These are phyloP conservation scores for Trichoderma harzianum DNA, from an alignment of 2,329 filamentous ascomycete genomes.

Conservation along the genomic window DNA sequence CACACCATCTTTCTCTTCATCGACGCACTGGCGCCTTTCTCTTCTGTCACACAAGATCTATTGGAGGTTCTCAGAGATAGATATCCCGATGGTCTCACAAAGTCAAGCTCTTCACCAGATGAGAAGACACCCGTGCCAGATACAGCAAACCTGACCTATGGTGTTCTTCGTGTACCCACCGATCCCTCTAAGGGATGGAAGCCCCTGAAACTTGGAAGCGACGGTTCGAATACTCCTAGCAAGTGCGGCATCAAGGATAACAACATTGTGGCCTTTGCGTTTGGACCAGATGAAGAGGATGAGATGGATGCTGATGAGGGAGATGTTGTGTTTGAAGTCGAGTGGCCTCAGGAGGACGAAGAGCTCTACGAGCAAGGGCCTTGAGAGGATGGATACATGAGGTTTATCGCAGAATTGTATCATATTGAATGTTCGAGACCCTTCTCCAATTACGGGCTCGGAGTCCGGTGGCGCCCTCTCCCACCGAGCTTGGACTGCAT, in stretches of 20 bases:
- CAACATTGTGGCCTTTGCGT: conserved; percentile 47
- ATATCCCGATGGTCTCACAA: conserved; percentile 52
- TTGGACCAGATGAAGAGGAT: conserved; percentile 41
- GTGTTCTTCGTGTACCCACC: conserved; percentile 40
- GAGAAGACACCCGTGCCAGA: conserved; percentile 38
- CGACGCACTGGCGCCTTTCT: conserved; percentile 54
- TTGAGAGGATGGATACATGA: neutral
- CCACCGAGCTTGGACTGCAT: neutral
- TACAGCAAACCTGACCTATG: conserved; percentile 45
- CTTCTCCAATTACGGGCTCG: neutral
- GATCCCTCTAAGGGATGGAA: conserved; percentile 51
- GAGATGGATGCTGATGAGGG: conserved; percentile 22
- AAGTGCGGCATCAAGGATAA: conserved; percentile 46
- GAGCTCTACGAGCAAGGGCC: conserved; percentile 29
- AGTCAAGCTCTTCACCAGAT: conserved; percentile 31
- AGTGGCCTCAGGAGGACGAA: conserved; percentile 45
- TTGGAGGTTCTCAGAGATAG: conserved; percentile 55
- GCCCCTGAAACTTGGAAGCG: conserved; percentile 37
- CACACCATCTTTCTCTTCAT: conserved; percentile 69
- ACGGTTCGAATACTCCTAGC: conserved; percentile 38
- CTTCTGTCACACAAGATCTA: conserved; percentile 55
- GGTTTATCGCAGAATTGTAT: neutral
- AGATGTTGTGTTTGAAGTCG: conserved; percentile 41
- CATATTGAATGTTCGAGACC: neutral
- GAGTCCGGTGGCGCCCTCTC: neutral